Percentiles rank a stretch among this genome's conserved stretches.
These are phyloP conservation scores for Colletotrichum sp. DNA, from an alignment of 2,329 filamentous ascomycete genomes.

Conservation along the genomic window DNA sequence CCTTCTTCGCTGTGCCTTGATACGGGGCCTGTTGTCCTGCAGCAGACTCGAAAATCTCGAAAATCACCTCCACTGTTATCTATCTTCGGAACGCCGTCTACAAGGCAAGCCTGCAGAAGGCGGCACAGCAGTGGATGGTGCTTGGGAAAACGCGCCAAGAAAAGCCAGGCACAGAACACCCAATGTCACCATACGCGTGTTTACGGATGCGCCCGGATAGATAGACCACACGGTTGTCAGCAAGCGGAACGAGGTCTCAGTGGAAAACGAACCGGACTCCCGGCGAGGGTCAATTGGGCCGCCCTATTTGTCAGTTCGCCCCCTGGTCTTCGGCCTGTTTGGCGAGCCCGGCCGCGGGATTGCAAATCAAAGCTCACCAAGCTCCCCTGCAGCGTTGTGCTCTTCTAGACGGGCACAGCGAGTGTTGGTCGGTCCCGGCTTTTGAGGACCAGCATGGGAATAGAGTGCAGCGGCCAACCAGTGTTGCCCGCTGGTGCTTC, in stretches of 20 bases:
- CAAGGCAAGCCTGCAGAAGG: neutral
- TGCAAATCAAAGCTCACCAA: constrained; percentile 9
- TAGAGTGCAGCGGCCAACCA: neutral
- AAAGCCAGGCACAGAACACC: neutral
- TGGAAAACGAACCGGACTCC: neutral
- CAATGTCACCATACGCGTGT: neutral
- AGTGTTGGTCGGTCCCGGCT: neutral
- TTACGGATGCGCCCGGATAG: neutral
- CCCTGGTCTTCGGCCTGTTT: constrained; percentile 2
- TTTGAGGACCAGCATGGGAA: neutral
- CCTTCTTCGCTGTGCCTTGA: neutral
- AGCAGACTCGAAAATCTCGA: neutral
- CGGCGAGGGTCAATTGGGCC: neutral
- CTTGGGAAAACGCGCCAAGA: neutral
- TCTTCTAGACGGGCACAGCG: neutral
- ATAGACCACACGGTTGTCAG: neutral
- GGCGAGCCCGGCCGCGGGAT: neutral
- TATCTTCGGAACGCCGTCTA: neutral
- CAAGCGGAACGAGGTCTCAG: neutral
- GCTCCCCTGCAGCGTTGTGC: neutral
- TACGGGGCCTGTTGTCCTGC: neutral
- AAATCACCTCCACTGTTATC: neutral
- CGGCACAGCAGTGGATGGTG: neutral
- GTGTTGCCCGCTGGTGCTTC: neutral
- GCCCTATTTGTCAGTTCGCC: neutral